Conservation (phyloP, 2,329 filamentous ascomycete genomes). For the Tolypocladium album region DNA sequence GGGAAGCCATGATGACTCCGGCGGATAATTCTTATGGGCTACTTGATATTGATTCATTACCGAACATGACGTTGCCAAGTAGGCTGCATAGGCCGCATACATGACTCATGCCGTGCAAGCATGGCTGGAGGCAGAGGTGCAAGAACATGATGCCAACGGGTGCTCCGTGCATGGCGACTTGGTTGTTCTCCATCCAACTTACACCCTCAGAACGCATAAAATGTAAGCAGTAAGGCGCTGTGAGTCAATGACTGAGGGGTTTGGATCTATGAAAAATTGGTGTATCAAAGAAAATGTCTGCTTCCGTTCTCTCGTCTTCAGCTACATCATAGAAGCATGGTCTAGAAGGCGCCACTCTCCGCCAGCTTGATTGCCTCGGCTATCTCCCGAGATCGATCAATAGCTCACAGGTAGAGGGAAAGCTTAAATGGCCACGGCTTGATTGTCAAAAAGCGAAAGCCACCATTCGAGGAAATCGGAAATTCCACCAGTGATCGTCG, state of each 20-base stretch:
- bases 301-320: no score
- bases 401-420: background rate
- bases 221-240: background rate
- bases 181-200: background rate
- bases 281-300: no score
- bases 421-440: background rate
- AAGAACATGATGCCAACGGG: background rate
- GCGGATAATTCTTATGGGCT: background rate
- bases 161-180: background rate
- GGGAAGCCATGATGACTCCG: background rate
- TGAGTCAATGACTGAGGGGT: background rate
- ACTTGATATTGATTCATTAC: background rate
- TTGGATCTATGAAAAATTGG: background rate
- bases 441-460: background rate
- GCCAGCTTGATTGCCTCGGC: no score
- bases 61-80: background rate
- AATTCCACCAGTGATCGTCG: background rate
- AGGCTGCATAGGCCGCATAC: background rate
- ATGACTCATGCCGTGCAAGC: background rate
- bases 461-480: background rate
- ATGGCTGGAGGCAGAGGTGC: background rate
- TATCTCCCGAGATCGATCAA: background rate
- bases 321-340: no score
- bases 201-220: background rate
- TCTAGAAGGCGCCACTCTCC: no score